Percentiles rank a stretch among this genome's conserved stretches.
phyloP scores from a whole-genome alignment of 805 yeast species.

The Monosporozyma yasuniensis region DNA sequence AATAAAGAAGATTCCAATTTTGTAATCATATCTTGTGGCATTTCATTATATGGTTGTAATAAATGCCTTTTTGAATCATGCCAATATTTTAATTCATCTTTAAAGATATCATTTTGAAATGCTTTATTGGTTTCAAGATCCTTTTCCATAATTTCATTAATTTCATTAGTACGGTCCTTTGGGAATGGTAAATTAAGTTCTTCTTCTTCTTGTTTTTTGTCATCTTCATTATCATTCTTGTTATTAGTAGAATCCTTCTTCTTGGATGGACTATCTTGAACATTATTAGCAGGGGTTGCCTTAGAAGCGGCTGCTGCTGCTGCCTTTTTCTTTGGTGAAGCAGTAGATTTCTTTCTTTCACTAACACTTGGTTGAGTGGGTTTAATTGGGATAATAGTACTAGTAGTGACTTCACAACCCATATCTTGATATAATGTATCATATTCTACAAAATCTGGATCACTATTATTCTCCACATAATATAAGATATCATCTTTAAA shows the following conservation, averaged over 20 bases:
- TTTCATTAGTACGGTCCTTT: conserved; percentile 22
- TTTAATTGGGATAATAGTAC: not conserved
- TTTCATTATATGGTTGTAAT: conserved; percentile 24
- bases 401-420: conserved; percentile 34
- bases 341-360: conserved; percentile 19
- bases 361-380: conserved; percentile 1
- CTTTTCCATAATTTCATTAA: conserved; percentile 19
- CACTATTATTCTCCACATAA: conserved; percentile 89
- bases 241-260: not conserved
- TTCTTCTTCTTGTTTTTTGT: too few relatives aligned
- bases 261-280: not conserved
- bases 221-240: not conserved
- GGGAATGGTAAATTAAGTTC: conserved; percentile 18
- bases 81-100: conserved; percentile 26
- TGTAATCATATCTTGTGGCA: conserved; percentile 23
- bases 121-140: conserved; percentile 21
- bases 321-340: conserved; percentile 33
- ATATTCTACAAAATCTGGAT: conserved; percentile 86
- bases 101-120: conserved; percentile 23
- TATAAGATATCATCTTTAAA: conserved; percentile 85
- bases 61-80: conserved; percentile 22
- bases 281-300: too few relatives aligned
- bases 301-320: conserved; percentile 22
- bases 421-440: conserved; percentile 86
- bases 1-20: conserved; percentile 66